Base-by-base conservation (phyloP, 2,329 filamentous ascomycete genomes). In the Ceratocystis harringtonii region DNA sequence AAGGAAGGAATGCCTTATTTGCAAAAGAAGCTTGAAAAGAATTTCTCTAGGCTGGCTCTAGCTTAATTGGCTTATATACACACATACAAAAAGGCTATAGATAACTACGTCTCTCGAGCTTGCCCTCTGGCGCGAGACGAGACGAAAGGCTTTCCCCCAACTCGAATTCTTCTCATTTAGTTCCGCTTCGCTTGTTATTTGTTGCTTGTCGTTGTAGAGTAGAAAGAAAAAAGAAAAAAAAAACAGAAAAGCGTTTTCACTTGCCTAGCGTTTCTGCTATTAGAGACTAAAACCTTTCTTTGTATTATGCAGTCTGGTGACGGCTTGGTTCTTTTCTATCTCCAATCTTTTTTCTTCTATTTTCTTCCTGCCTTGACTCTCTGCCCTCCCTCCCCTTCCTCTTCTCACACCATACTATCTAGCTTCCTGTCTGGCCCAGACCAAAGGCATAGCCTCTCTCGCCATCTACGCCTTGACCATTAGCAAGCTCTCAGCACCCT, bases 281-380 rank as follows among this genome's bases (percentile, higher is more conserved):
- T 50, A 44, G 32, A 41, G 22, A 43, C 25, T 64, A 58, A 58
- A 30, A 30, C 25, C 52, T n/a, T 25, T 22, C 22, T 45, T 22
- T 60, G 41, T 60, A 52, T 28, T 62, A 41, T n/a, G 48, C 32
- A 17, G 55, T 43, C 55, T 64, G 36, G 55, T 45, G 63, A 43
- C 41, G 25, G 45, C 28, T 25, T 48, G 7, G 10, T 32, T 63
- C 17, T 64, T 45, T 17, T 64, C 19, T 32, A 30, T 32, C 52
- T 44, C 36, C 36, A 12, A 3, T 64, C 8, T 50, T 25, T 58
- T 41, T 30, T 64, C n/a, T 43, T 55, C 48, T 28, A 28, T 52
- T 32, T 63, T n/a, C 50, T 22, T 32, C 19, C 28, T 19, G 22
- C 17, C 7, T 19, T 58, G 22, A 7, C 28, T 52, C 48, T 52